A percentile compares a stretch with the other conserved stretches of the same genome.
These are phyloP conservation scores for Coffea eugenioides DNA, from an alignment of 257 asterid species.

Conservation along the genomic window DNA sequence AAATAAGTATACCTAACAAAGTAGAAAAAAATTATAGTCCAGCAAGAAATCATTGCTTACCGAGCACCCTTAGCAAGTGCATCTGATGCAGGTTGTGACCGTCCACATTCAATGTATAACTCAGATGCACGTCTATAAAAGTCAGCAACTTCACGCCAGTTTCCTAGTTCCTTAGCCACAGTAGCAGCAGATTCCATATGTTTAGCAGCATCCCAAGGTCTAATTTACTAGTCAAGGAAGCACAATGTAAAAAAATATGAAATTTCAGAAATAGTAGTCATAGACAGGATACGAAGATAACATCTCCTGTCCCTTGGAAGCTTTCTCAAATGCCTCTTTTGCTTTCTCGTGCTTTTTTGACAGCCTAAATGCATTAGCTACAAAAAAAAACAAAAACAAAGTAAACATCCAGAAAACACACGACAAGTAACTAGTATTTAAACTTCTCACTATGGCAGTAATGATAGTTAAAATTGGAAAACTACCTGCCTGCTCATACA, in stretches of 20 bases:
- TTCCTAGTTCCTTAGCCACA: conserved; percentile 71
- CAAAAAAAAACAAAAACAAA: conserved; percentile 5
- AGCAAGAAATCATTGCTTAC: conserved; percentile 38
- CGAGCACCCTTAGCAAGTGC: conserved; percentile 99
- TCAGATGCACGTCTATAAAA: conserved; percentile 84
- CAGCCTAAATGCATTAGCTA: conserved; percentile 74
- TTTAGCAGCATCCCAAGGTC: conserved; percentile 99
- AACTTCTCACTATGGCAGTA: neutral
- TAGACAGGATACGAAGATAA: conserved; percentile 73
- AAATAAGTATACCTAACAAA: neutral
- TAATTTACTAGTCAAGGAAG: conserved; percentile 49
- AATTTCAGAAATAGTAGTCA: conserved; percentile 11
- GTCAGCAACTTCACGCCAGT: conserved; percentile 89
- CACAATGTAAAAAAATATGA: conserved; percentile 10
- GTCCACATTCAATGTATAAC: conserved; percentile 82
- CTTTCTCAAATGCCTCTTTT: conserved; percentile 87
- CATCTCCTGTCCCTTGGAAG: conserved; percentile 98
- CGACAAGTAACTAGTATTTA: neutral
- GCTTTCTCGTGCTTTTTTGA: conserved; percentile 73
- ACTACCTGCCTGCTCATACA: conserved; percentile 95
- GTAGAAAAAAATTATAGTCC: neutral
- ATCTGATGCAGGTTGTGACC: conserved; percentile 95
- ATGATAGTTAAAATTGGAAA: neutral
- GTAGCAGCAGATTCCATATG: conserved; percentile 96
- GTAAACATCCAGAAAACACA: conserved; percentile 2